Conservation (phyloP, 257 asterid species). For the Solanum sitiens region DNA sequence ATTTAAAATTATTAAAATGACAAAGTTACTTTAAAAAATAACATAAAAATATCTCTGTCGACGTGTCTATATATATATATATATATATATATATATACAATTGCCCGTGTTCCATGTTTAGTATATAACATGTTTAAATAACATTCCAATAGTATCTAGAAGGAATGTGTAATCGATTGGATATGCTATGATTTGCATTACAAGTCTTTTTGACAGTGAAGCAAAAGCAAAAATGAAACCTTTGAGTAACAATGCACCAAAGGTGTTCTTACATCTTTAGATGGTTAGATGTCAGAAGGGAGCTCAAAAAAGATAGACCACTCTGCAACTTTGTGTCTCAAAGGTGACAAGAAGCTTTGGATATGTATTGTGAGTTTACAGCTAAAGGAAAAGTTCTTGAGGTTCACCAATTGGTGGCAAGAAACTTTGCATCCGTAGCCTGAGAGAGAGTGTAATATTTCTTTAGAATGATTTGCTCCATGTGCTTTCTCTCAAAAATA, state of each 20-base stretch:
- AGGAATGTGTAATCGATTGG: not conserved
- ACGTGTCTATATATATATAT: no score
- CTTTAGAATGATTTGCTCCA: conserved; percentile 76
- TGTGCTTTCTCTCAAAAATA: conserved; percentile 49
- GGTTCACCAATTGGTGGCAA: conserved; percentile 47
- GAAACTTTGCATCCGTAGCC: conserved; percentile 17
- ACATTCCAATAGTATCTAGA: not conserved
- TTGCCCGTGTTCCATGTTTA: no score
- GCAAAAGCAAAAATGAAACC: conserved; percentile 12
- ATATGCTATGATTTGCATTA: not conserved
- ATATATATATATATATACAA: no score
- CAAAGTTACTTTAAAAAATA: no score
- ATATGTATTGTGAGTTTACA: conserved; percentile 73
- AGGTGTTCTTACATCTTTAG: conserved; percentile 9
- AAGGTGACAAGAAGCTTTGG: conserved; percentile 57
- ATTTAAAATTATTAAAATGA: no score
- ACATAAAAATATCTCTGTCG: no score
- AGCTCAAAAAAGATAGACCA: conserved; percentile 56
- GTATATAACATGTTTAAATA: not conserved
- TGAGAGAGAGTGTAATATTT: conserved; percentile 28
- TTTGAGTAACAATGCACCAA: conserved; percentile 12
- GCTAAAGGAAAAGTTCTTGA: conserved; percentile 63
- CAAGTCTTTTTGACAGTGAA: conserved; percentile 60
- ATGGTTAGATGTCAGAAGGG: conserved; percentile 57
- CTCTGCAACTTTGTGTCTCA: conserved; percentile 27